phyloP scores from a whole-genome alignment of 192 early-diverging fungal species.

The Backusella morwellensis region DNA sequence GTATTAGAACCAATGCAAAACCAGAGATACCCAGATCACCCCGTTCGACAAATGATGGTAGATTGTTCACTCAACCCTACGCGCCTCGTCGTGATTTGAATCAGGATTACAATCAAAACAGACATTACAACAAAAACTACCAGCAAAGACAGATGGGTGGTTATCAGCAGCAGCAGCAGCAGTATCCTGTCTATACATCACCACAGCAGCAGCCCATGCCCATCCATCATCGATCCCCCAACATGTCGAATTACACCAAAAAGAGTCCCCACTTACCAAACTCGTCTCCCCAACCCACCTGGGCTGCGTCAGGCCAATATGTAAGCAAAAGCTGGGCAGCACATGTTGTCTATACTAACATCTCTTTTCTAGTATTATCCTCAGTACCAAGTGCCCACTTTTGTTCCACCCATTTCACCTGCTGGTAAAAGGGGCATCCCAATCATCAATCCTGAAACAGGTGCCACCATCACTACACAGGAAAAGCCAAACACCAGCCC shows the following conservation, averaged over 20 bases:
- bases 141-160: background rate
- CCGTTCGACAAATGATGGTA: constrained; percentile 26
- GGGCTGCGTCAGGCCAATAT: constrained; percentile 20
- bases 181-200: constrained; percentile 25
- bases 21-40: constrained; percentile 33
- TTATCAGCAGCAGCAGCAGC: constrained; percentile 26
- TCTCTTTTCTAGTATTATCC: constrained; percentile 9
- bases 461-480: constrained; percentile 57
- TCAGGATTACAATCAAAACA: constrained; percentile 11
- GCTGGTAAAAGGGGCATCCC: constrained; percentile 52
- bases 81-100: constrained; percentile 4
- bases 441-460: constrained; percentile 76
- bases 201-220: background rate
- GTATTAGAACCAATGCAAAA: constrained; percentile 9
- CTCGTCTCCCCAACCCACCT: background rate
- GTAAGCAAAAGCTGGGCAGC: constrained; percentile 4
- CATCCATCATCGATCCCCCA: constrained; percentile 34
- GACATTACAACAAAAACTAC: background rate
- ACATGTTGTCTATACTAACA: background rate
- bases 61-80: constrained; percentile 36
- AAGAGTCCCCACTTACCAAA: constrained; percentile 32
- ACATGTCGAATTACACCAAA: constrained; percentile 30
- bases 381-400: background rate
- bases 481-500: background rate
- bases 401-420: constrained; percentile 29